Base-by-base conservation (phyloP, 2,329 filamentous ascomycete species). In the Penicillium fuscoglaucum region DNA sequence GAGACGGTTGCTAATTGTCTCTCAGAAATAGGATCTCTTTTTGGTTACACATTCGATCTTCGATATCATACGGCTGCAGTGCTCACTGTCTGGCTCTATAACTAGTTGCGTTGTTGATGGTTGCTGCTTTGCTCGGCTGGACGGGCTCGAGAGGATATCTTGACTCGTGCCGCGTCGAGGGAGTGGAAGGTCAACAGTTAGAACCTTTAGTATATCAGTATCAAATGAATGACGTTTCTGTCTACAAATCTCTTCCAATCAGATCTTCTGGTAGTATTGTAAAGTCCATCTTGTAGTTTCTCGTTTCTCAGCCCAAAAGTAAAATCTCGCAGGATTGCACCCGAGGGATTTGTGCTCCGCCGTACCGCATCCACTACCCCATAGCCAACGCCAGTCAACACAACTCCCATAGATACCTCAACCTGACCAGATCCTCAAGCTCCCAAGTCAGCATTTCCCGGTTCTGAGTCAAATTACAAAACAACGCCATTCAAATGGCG, bases 261-360 rank as follows among this genome's bases (percentile, higher is more conserved):
- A 21, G 5, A 24, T 48, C 46, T 2, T 35, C 26, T 26, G 1
- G 12, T 26, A 33, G 10, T 15, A 7, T 28, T n/a, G 9, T 4
- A 29, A 33, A 52, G 28, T n/a, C 28, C 10, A 10, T 3, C 13
- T 37, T 2, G 51, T 40, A 49, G 9, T 13, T 48, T 19, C 12
- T 33, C 31, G 31, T 33, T 2, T 29, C n/a, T 31, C 17, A 21
- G n/a, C 10, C 0, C 4, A 37, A 7, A 6, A 15, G 6, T 17
- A 45, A 56, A 45, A 44, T 39, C 56, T 40, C 21, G 6, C 6
- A 40, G 37, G 48, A 47, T 44, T 65, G 66, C 66, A 59, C 54
- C 53, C 45, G 54, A 54, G 60, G 61, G n/a, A 37, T 59, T 57
- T 67, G 59, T 67, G 63, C 66, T 68, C 67, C 61, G 66, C 65